Base-by-base conservation (phyloP, 2,329 filamentous ascomycete species). In the Xylaria sp. region DNA sequence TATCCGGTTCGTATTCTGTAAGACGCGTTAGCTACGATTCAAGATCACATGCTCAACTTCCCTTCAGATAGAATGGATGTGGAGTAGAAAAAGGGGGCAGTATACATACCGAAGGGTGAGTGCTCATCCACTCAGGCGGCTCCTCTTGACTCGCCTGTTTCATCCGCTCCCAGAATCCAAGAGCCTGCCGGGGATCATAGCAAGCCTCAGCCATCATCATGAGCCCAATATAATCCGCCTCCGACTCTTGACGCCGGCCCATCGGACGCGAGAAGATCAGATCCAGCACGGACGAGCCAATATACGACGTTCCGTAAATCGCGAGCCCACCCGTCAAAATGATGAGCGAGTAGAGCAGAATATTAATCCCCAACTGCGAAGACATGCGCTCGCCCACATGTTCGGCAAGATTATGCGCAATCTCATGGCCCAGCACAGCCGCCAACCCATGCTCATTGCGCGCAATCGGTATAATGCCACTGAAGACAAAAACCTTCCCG, bases 151-250 rank as follows among this genome's bases (percentile, higher is more conserved):
- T 49, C 30, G 76, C 74, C 1, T 74, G 70, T 63, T 88, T 84
- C 85, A 91, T 90, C 54, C 85, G 75, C 70, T 80, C 73, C 87
- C 85, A 91, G 60, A 92, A 83, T 0, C 76, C 78, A 49, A 88
- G 76, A 0, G 89, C 89, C 61, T 84, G 83, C 10, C 79, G 74
- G 0, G 90, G 90, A 62, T 91, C 80, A 70, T 89, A 92, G 75
- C 90, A 92, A 30, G 86, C 87, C 74, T 90, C 84, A 0, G 89
- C 84, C 88, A 92, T 92, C 81, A 92, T 89, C 81, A 92, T 84
- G 39, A 92, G 73, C 0, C 90, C 90, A 52, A 92, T 91, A 67
- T 89, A 90, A 69, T 93, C 90, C 0, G 90, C 90, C 75, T 93
- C 89, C 53, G 80, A 84, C 78, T 89, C 90, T 75, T 92, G 89